Percentiles rank a stretch among this genome's conserved stretches.
These are phyloP conservation scores for Pyrenula aspistea DNA, from an alignment of 495 filamentous ascomycete genomes.

Conservation along the genomic window DNA sequence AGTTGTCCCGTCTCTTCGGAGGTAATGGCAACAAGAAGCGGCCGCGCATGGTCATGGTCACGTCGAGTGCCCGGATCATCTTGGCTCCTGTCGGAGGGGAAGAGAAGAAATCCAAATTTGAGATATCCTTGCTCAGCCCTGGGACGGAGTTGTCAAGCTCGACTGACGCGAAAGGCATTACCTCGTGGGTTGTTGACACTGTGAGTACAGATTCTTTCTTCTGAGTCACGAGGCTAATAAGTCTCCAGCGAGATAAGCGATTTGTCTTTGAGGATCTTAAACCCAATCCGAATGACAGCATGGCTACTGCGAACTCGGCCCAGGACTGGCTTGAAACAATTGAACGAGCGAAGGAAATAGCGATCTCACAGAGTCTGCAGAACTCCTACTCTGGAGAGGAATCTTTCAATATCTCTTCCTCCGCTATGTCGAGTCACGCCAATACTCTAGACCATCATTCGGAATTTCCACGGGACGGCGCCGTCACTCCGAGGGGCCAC, in stretches of 20 bases:
- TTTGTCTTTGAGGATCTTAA: constrained; percentile 89
- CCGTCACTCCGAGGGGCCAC: constrained; percentile 26
- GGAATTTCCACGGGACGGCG: constrained; percentile 22
- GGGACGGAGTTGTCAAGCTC: constrained; percentile 69
- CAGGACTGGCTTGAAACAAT: constrained; percentile 84
- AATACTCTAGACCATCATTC: constrained; percentile 56
- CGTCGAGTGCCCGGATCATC: constrained; percentile 77
- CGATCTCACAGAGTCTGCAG: constrained; percentile 52
- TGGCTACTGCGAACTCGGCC: constrained; percentile 35
- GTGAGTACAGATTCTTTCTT: constrained; percentile 41
- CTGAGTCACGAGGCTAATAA: constrained; percentile 9
- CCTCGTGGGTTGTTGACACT: constrained; percentile 85
- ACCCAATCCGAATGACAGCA: constrained; percentile 36
- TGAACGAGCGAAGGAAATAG: constrained; percentile 71
- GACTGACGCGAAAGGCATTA: constrained; percentile 70
- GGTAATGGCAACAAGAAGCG: constrained; percentile 83
- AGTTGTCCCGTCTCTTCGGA: constrained; percentile 85
- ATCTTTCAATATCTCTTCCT: constrained; percentile 58
- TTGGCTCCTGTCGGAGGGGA: constrained; percentile 87
- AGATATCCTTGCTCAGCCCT: constrained; percentile 64
- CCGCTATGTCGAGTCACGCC: constrained; percentile 59
- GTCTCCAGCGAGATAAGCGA: constrained; percentile 69
- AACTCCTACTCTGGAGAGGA: constrained; percentile 59
- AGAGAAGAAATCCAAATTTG: constrained; percentile 88
- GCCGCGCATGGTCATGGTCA: constrained; percentile 90